Percentiles rank a stretch among this genome's conserved stretches.
phyloP scores from a whole-genome alignment of 2,329 filamentous ascomycete genomes.

The Blastomyces silverae region DNA sequence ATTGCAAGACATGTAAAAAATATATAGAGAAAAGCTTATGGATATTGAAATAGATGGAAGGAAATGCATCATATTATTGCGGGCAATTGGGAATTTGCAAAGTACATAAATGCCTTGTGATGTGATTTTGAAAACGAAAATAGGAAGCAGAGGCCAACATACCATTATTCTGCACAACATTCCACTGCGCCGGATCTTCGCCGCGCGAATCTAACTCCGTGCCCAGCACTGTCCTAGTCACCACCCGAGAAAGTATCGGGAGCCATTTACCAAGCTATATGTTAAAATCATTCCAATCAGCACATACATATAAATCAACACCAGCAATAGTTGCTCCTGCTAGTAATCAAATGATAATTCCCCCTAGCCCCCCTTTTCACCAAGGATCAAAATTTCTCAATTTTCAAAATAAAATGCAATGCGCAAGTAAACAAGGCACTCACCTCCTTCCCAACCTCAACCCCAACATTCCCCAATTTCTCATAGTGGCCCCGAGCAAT shows the following conservation, averaged over 20 bases:
- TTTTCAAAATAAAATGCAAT: neutral
- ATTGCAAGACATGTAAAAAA: neutral
- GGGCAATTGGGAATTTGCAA: neutral
- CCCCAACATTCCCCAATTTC: slow-evolving; percentile 65
- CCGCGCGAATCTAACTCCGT: slow-evolving; percentile 43
- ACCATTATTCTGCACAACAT: slow-evolving; percentile 94
- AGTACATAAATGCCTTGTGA: neutral
- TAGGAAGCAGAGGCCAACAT: slow-evolving; percentile 20
- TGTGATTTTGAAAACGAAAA: neutral
- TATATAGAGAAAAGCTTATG: slow-evolving; percentile 12
- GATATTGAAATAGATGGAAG: neutral
- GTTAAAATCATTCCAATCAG: neutral
- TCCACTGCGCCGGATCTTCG: slow-evolving; percentile 77
- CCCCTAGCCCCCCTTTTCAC: neutral
- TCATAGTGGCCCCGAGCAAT: slow-evolving; percentile 69
- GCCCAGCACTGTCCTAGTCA: slow-evolving; percentile 62
- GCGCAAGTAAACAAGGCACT: slow-evolving; percentile 37
- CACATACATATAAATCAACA: neutral
- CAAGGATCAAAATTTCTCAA: neutral
- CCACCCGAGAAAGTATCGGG: slow-evolving; percentile 55
- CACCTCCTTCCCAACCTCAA: slow-evolving; percentile 59
- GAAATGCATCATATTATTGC: neutral
- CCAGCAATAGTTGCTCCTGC: neutral
- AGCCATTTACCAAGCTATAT: slow-evolving; percentile 42
- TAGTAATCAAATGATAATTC: neutral